Base-by-base conservation (phyloP, 768 basidiomycete species). In the Botryobasidium botryosum region DNA sequence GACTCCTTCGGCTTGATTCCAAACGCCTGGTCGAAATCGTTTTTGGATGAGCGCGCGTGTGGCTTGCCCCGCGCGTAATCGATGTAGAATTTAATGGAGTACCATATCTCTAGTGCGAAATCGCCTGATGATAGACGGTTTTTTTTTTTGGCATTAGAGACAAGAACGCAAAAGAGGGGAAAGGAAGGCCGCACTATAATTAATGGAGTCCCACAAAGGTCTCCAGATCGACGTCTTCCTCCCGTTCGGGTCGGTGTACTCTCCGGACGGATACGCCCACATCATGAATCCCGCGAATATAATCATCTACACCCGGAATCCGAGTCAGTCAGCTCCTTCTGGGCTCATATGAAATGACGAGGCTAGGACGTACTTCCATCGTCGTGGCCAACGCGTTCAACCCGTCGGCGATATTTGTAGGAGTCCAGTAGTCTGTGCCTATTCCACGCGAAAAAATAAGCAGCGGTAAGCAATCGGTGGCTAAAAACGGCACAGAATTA, bases 341-440 rank as follows among this genome's bases (percentile, higher is more conserved):
- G 13, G 1, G 8, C 40, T 35, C 23, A 45, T 46, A 43, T 53
- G 44, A 47, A 49, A 42, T 38, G 36, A 29, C 48, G 47, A 31
- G 50, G 21, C 45, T 35, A 17, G 31, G 25, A 48, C 59, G 44
- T 51, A 82, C 84, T 71, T 92, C 88, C 40, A 91, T 73, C 51
- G 81, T 84, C 25, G 76, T 84, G 15, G 79, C 65, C 3, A 94
- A 67, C 0, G 88, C 85, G 50, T 75, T 81, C 25, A 91, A 61
- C 1, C 88, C 88, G 47, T 92, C 71, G 1, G 85, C 72, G 41
- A 92, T 74, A 55, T 92, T 92, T 3, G 79, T 77, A 28, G 67
- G 61, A 2, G 86, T 83, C 87, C 88, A 90, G 55, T 76, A 87
- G 45, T 69, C 36, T 0, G 84, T 85, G n/a, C 63, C 84, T 73